Evolutionary conservation across 257 asterid genomes (phyloP).

Genomic region (Ligustrum vulgare): DNA sequence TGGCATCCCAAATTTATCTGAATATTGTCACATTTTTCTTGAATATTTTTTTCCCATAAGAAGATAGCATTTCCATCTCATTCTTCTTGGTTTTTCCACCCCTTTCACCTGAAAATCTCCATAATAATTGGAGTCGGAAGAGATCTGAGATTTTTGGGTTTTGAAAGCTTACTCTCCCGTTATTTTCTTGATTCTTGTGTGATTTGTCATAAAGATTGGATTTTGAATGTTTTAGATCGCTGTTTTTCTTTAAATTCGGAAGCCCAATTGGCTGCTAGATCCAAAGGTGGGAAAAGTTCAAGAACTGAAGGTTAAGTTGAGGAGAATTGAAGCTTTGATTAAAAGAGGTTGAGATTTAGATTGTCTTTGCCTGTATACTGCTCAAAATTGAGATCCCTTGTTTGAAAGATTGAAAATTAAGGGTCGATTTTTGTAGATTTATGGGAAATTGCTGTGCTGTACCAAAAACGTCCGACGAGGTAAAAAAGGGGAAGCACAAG

Average conservation of each 20-base stretch:
- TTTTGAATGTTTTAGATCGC: slow-evolving; percentile 18
- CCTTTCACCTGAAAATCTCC: slow-evolving; percentile 16
- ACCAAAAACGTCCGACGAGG: slow-evolving; percentile 29
- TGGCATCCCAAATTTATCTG: neutral
- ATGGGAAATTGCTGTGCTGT: slow-evolving; percentile 44
- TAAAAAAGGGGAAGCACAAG: slow-evolving; percentile 32
- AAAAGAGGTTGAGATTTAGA: slow-evolving; percentile 27
- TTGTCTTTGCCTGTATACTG: slow-evolving; percentile 26
- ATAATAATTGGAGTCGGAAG: slow-evolving; percentile 16
- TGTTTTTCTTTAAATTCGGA: slow-evolving; percentile 26
- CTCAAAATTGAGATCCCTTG: slow-evolving; percentile 13
- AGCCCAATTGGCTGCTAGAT: slow-evolving; percentile 23
- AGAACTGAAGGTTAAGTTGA: slow-evolving; percentile 17
- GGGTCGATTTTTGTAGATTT: slow-evolving; percentile 7
- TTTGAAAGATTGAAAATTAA: slow-evolving; percentile 2
- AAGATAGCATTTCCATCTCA: neutral
- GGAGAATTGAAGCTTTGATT: neutral
- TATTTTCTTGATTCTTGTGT: slow-evolving; percentile 11
- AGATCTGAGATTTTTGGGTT: slow-evolving; percentile 30
- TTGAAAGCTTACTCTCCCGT: slow-evolving; percentile 14
- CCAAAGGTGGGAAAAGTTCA: slow-evolving; percentile 12
- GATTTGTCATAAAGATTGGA: slow-evolving; percentile 15
- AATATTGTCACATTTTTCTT: slow-evolving; percentile 2
- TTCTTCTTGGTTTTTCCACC: slow-evolving; percentile 13
- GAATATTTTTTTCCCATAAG: neutral